These are phyloP conservation scores for Starmerella riodocensis DNA, from an alignment of 805 yeast genomes.

Conservation along the genomic window DNA sequence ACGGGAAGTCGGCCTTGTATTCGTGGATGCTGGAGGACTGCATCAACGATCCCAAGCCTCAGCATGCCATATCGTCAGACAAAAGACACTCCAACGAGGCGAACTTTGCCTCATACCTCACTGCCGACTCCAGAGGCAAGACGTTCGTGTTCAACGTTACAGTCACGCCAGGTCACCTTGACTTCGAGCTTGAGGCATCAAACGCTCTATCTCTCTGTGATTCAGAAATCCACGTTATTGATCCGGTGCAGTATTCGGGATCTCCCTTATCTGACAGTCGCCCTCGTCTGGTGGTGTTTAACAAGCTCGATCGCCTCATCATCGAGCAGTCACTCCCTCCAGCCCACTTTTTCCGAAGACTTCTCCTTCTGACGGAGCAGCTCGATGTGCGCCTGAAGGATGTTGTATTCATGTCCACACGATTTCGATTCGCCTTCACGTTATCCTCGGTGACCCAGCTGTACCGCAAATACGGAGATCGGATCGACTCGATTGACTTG, in stretches of 20 bases:
- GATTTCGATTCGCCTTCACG: constrained; percentile 51
- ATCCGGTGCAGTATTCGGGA: constrained; percentile 70
- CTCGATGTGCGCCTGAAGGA: constrained; percentile 36
- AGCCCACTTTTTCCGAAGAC: constrained; percentile 54
- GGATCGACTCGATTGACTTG: neutral
- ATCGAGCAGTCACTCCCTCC: constrained; percentile 69
- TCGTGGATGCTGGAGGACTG: neutral
- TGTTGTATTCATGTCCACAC: constrained; percentile 62
- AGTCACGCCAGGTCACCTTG: constrained; percentile 88
- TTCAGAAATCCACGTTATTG: constrained; percentile 58
- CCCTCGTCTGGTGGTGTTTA: constrained; percentile 40
- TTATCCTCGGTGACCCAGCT: constrained; percentile 49
- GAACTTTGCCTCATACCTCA: constrained; percentile 55
- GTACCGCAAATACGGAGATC: constrained; percentile 27
- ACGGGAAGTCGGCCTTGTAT: neutral
- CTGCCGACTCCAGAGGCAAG: constrained; percentile 39
- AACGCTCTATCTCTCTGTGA: constrained; percentile 49
- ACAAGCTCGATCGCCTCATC: constrained; percentile 76
- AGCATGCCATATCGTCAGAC: too few species aligned
- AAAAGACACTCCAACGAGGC: constrained; percentile 36
- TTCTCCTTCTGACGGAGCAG: constrained; percentile 46
- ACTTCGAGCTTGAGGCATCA: constrained; percentile 64
- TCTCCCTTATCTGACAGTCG: constrained; percentile 29
- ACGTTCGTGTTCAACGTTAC: constrained; percentile 50
- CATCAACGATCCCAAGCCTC: neutral